A percentile compares a stretch with the other conserved stretches of the same genome.
Evolutionary conservation across 2,329 filamentous ascomycete species (phyloP).

Genomic region (Trichophyton verrucosum): DNA sequence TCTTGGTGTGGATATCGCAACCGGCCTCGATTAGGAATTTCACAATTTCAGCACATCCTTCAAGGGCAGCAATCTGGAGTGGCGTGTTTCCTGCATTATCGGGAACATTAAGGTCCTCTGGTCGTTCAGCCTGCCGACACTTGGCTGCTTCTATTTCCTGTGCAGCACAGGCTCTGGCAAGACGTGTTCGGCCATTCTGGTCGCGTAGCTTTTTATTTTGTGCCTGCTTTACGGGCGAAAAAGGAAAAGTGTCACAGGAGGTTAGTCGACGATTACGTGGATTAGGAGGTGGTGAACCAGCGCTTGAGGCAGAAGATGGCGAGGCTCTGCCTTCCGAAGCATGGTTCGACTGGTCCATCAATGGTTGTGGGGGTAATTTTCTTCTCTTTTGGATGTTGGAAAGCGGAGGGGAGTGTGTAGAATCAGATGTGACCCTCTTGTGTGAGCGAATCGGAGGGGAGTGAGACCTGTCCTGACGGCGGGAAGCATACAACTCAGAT

Average conservation of each 20-base stretch:
- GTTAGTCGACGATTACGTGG: constrained; percentile 31
- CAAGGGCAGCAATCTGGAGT: constrained; percentile 79
- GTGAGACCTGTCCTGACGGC: constrained; percentile 22
- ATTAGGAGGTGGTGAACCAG: constrained; percentile 33
- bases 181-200: constrained; percentile 77
- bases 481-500: neutral
- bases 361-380: constrained; percentile 27
- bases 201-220: constrained; percentile 80
- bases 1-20: constrained; percentile 70
- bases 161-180: constrained; percentile 80
- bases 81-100: constrained; percentile 97
- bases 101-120: constrained; percentile 74
- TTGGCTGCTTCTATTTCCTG: constrained; percentile 72
- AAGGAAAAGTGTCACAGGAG: constrained; percentile 34
- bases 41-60: constrained; percentile 77
- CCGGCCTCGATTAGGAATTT: constrained; percentile 72
- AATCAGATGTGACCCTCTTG: constrained; percentile 26
- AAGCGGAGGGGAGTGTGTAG: constrained; percentile 22
- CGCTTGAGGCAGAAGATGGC: constrained; percentile 31
- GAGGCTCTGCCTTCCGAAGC: constrained; percentile 36
- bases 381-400: constrained; percentile 17
- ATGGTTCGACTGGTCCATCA: constrained; percentile 32
- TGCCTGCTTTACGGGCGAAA: constrained; percentile 54
- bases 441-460: constrained; percentile 26
- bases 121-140: constrained; percentile 60